Evolutionary conservation across 2,329 filamentous ascomycete species (phyloP), one percentile per base, ranked within the genome.

Genomic region (Alternaria ventricosa): DNA sequence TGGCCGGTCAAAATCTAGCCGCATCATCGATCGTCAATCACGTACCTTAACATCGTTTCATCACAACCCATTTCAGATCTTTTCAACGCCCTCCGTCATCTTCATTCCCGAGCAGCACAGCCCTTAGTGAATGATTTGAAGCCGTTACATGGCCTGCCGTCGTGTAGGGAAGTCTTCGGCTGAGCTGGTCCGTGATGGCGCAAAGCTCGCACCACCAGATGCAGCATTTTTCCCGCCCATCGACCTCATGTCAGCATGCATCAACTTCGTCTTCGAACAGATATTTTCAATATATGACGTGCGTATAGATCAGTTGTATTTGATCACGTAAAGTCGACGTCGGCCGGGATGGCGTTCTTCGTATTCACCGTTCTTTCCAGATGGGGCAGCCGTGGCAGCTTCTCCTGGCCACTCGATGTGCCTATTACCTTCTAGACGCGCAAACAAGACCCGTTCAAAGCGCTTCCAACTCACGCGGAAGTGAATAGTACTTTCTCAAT

Each of bases 161-260:
- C 2, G 4, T 27, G 18, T 18, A 49, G 22, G 45, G 36, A 46
- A 47, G 15, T 20, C 27, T 22, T 25, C 20, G n/a, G 28, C 46
- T 51, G 25, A 6, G 25, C 43, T 46, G 57, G 57, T 55, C 57
- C 57, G 57, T 60, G 57, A 60, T 60, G 57, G 57, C 49, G 57
- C 28, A 36, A 60, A 54, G 57, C 57, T 60, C 41, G 57, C 43
- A 49, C 57, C 49, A 60, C 23, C 50, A 18, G 28, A 11, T 43
- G 41, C 57, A 55, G 41, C 49, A 36, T 51, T 33, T 60, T 57
- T 20, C 1, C 45, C 22, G 12, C 28, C 25, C 53, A 55, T 55
- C 36, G 53, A 44, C 27, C 6, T 23, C 27, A 15, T 51, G 28
- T 41, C n/a, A 41, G 53, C 23, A 6, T 43, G 5, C 53, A 55